Base-by-base conservation (phyloP, 2,329 filamentous ascomycete species). In the Teratosphaeria nubilosa region DNA sequence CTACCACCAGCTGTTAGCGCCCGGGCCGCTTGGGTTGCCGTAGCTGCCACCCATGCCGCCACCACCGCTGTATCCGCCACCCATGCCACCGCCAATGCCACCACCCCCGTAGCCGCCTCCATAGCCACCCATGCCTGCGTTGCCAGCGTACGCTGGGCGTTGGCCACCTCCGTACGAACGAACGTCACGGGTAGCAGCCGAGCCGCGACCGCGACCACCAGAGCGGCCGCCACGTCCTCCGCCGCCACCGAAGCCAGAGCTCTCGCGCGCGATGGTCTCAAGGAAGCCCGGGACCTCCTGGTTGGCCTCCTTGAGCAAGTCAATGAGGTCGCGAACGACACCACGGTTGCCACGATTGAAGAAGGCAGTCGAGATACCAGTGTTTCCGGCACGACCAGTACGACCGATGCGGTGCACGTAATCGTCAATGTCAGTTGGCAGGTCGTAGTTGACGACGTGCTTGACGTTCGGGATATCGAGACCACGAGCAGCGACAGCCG, bases 311-410 rank as follows among this genome's bases (percentile, higher is more conserved):
- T 97, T 97, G 66, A 99, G 84, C 30, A 99, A 85, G n/a, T 99
- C 94, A 68, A 99, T 84, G 62, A 99, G 85, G 69, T 97, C 94
- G 66, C 94, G 88, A 64, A 97, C 94, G 67, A 99, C 90, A 77
- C 94, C 94, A 70, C 94, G 90, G 82, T 99, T 99, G 72, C 92
- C 92, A 73, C 94, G 92, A 84, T 99, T 99, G 87, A 99, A 97
- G 83, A 99, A 99, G 58, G 94, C 94, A 68, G 94, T 99, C 5
- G 94, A 90, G 66, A 96, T 86, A 87, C 94, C 94, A 69, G 92
- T 97, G 82, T 99, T 99, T 76, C 94, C 94, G 65, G 94, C 94
- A 90, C 94, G 94, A 73, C 94, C 94, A 65, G 94, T 99, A 92
- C 94, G 94, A 86, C 94, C 94, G 71, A 99, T 99, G 75, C 94